These are phyloP conservation scores for Lotmaria passim DNA, from an alignment of 208 protist species.

Conservation along the genomic window DNA sequence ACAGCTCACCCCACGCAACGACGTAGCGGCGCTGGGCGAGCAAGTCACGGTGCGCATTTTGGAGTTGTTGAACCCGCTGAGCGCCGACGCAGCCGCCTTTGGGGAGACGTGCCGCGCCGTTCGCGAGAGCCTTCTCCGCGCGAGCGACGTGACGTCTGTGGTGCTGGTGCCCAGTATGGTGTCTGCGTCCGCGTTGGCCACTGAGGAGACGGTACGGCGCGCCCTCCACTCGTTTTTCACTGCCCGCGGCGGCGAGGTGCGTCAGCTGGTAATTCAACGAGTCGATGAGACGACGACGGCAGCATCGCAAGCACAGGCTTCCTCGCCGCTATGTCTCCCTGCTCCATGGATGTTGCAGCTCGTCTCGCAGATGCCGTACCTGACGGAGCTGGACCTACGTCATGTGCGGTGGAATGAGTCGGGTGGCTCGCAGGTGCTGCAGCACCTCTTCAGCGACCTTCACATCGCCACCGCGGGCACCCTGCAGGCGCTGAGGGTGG, in stretches of 20 bases:
- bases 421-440: conserved; percentile 18
- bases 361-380: conserved; percentile 42
- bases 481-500: conserved; percentile 69
- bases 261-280: conserved; percentile 40
- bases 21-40: conserved; percentile 45
- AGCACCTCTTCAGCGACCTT: conserved; percentile 75
- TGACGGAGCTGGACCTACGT: conserved; percentile 71
- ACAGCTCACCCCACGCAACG: conserved; percentile 46
- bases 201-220: conserved; percentile 22
- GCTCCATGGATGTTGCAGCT: conserved; percentile 47
- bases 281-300: conserved; percentile 33
- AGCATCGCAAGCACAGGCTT: conserved; percentile 29
- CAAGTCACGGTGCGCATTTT: conserved; percentile 40
- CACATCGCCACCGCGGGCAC: conserved; percentile 57
- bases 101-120: conserved; percentile 54
- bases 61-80: conserved; percentile 34
- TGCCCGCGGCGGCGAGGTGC: conserved; percentile 32
- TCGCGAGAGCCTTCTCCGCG: conserved; percentile 38
- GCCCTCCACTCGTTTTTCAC: conserved; percentile 44
- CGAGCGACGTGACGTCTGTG: conserved; percentile 23
- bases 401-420: conserved; percentile 57
- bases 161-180: conserved; percentile 59
- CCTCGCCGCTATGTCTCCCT: conserved; percentile 24
- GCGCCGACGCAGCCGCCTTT: conserved; percentile 39
- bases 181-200: conserved; percentile 23